These are phyloP conservation scores for Plasmodium chabaudi DNA, from an alignment of 169 alveolate species.

Conservation along the genomic window DNA sequence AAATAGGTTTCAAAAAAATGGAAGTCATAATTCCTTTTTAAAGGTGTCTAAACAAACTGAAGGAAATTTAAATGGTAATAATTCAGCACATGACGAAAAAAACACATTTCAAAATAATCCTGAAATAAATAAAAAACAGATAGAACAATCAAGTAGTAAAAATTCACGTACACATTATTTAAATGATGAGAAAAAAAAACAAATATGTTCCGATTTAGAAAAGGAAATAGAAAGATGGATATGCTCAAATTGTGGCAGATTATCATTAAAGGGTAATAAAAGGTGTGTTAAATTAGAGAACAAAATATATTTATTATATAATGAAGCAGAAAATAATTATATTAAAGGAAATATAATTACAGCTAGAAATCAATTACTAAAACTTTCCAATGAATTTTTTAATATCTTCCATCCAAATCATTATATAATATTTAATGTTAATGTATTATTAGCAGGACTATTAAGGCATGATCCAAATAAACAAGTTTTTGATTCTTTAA, in stretches of 20 bases:
- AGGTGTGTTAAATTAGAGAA: conserved; percentile 78
- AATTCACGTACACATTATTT: not conserved
- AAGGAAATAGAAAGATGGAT: conserved; percentile 80
- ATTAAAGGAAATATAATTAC: conserved; percentile 81
- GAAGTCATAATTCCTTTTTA: no score
- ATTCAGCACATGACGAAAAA: not conserved
- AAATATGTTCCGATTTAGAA: conserved; percentile 20
- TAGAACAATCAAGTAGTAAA: not conserved
- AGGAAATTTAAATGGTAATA: not conserved
- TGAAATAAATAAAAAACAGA: not conserved
- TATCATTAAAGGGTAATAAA: conserved; percentile 51
- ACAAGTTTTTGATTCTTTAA: conserved; percentile 80
- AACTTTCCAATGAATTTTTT: conserved; percentile 82
- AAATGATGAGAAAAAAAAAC: conserved; percentile 29
- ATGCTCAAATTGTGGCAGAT: conserved; percentile 85
- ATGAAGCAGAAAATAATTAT: conserved; percentile 80
- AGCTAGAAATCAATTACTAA: conserved; percentile 81
- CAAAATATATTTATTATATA: conserved; percentile 75
- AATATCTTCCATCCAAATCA: conserved; percentile 89
- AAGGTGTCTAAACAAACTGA: not conserved
- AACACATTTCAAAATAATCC: not conserved
- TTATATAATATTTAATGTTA: conserved; percentile 86
- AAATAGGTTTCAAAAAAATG: not conserved
- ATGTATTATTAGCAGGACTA: conserved; percentile 89
- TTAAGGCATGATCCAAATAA: conserved; percentile 82